phyloP scores from a whole-genome alignment of 2,329 filamentous ascomycete genomes.

The Annulohypoxylon truncatum region DNA sequence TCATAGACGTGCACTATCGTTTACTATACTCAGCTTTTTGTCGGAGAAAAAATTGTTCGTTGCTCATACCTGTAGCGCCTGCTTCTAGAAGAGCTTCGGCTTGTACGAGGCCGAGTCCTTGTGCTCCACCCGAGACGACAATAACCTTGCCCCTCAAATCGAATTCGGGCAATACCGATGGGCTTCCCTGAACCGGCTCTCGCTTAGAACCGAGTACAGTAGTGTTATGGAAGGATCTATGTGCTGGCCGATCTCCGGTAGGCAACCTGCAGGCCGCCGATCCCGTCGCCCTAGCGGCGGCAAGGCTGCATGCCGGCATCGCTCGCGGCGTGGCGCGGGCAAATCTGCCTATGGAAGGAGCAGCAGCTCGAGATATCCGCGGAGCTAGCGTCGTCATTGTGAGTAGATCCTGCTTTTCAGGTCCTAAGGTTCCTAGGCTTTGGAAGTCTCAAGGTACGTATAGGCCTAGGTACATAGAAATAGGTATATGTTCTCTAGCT shows the following conservation, averaged over 20 bases:
- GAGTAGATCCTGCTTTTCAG: slow-evolving; percentile 4
- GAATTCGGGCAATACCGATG: slow-evolving; percentile 73
- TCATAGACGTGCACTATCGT: slow-evolving; percentile 74
- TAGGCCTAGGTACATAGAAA: not conserved
- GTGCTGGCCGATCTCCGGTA: slow-evolving; percentile 15
- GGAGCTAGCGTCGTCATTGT: slow-evolving; percentile 42
- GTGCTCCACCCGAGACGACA: slow-evolving; percentile 79
- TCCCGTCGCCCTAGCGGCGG: slow-evolving; percentile 24
- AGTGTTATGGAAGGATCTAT: slow-evolving; percentile 31
- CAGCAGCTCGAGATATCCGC: slow-evolving; percentile 36
- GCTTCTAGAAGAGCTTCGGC: slow-evolving; percentile 83
- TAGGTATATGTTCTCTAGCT: slow-evolving; percentile 3
- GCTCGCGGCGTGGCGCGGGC: slow-evolving; percentile 33
- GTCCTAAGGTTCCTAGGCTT: not conserved
- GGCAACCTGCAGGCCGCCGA: slow-evolving; percentile 11
- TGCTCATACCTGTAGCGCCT: slow-evolving; percentile 70
- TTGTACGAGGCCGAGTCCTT: slow-evolving; percentile 82
- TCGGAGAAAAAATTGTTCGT: not conserved
- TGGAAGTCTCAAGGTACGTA: not conserved
- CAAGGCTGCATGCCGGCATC: slow-evolving; percentile 25
- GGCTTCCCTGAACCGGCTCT: slow-evolving; percentile 13
- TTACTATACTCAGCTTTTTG: not conserved
- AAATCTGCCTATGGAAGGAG: slow-evolving; percentile 38
- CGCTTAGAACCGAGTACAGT: slow-evolving; percentile 19
- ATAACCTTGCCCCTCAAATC: slow-evolving; percentile 79